Evolutionary conservation across 345 rosid genomes (phyloP).

Genomic region (Eucalyptus guilfoylei): DNA sequence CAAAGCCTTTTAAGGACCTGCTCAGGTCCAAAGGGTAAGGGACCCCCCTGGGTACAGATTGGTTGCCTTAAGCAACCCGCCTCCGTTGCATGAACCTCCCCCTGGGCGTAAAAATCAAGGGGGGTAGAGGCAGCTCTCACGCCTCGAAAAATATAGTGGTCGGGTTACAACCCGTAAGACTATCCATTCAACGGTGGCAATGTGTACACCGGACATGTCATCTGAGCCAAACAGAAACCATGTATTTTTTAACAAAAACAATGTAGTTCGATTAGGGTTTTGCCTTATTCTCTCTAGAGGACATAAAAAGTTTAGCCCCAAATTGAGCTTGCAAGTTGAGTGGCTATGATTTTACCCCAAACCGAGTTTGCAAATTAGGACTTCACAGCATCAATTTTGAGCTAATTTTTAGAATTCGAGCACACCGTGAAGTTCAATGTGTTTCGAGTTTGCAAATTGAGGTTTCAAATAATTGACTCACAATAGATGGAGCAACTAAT

Average conservation of each 20-base stretch:
- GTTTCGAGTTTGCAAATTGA: not conserved
- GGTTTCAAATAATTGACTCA: not conserved
- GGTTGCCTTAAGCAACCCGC: too few species aligned
- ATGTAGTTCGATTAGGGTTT: not conserved
- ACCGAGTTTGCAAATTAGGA: not conserved
- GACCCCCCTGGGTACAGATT: too few species aligned
- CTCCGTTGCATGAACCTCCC: too few species aligned
- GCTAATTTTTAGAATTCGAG: not conserved
- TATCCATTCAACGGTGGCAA: not conserved
- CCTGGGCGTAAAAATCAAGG: too few species aligned
- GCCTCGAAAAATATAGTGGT: too few species aligned
- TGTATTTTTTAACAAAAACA: not conserved
- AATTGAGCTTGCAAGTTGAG: too few species aligned
- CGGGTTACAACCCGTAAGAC: too few species aligned
- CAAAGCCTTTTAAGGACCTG: too few species aligned
- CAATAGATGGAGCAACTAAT: not conserved
- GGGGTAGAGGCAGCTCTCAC: too few species aligned
- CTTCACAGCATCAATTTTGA: not conserved
- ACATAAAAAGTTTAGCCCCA: not conserved
- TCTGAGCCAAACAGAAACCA: too few species aligned
- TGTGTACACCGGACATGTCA: not conserved
- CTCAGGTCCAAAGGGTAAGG: too few species aligned
- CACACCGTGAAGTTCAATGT: not conserved
- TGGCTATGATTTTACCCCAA: too few species aligned
- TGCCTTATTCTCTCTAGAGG: not conserved